Evolutionary conservation across 768 basidiomycete genomes (phyloP), one percentile per base, ranked within the genome.

Genomic region (Tylopilus intermedius): DNA sequence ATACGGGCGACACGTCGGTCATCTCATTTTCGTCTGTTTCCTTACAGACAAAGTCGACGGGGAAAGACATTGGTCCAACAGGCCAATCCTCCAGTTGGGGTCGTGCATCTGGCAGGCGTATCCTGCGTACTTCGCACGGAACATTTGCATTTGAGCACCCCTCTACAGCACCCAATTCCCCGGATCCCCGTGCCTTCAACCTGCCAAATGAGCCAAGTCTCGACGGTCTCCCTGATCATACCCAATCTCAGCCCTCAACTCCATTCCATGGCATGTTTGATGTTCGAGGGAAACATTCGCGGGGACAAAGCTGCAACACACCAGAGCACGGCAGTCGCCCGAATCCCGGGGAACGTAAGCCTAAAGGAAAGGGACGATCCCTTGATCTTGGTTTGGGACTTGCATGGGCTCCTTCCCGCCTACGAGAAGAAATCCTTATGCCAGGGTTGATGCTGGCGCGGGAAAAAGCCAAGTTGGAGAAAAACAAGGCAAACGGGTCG

Each of bases 111-210:
- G 76, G 78, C 41, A 75, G 72, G 57, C 67, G 65, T 59, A 40
- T 62, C 67, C 42, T 49, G 53, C 65, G 75, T 26, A 65, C 70
- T 5, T 76, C 80, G 0, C 86, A 86, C 64, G 80, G 79, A 8
- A 71, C 77, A 27, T 88, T 89, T 60, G 69, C 79, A 5, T 88
- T 88, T 59, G 86, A 89, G 59, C 82, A 83, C 18, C 76, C 84
- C 0, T 80, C 83, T 2, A 79, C 83, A 15, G 75, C 80, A 3
- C 72, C 80, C 8, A 75, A 39, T 41, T 62, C 70, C 29, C 70
- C 70, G 9, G 47, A 61, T n/a, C 63, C 62, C 8, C 54, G 35
- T 24, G 43, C 55, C 22, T 59, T 58, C 33, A 50, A 49, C 47
- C 44, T 70, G 14, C 60, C 68, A 21, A 47, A 29, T 21, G 56